Evolutionary conservation across 202 grass and related monocot species (phyloP), one percentile per base, ranked within the genome.

Genomic region (Digitaria exilis): DNA sequence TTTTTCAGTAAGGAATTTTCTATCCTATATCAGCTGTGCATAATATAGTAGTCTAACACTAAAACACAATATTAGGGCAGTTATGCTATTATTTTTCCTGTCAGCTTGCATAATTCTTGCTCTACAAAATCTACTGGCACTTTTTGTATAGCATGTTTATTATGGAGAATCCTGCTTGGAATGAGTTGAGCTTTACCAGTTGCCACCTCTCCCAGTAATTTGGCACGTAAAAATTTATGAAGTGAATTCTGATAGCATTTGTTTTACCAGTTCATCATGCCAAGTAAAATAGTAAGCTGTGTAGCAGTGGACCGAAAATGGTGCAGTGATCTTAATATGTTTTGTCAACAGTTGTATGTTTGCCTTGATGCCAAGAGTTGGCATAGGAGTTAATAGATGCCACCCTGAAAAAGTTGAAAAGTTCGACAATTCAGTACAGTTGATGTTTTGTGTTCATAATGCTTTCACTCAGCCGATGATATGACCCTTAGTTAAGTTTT

Each of bases 401-500:
- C 56, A 77, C 45, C 52, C 66, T 39, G 14, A 19, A 13, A 85
- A 55, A 55, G 10, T 62, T 55, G 5, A n/a, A 16, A 54, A 26
- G 21, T 54, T 65, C 18, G 13, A 79, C 14, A 67, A 41, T 31
- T 82, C 22, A n/a, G 0, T 18, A 24, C 9, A 45, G 26, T n/a
- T 60, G 65, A 11, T 34, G 28, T 51, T 76, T 77, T 65, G n/a
- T 59, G 61, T 81, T 73, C 72, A 52, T 77, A 72, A 37, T 57
- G 79, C 60, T 35, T 32, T 81, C 39, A 69, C 32, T 69, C 14
- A 79, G 55, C 41, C 34, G 31, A 39, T 74, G 19, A 9, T 77
- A 62, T 76, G 66, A 18, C 44, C 65, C 37, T 58, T 86, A n/a
- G n/a, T n/a, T n/a, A 65, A 70, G 22, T 50, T 86, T 72, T 60